Evolutionary conservation across 345 rosid species (phyloP), one percentile per base, ranked within the genome.

Genomic region (Hypericum androsaemum): DNA sequence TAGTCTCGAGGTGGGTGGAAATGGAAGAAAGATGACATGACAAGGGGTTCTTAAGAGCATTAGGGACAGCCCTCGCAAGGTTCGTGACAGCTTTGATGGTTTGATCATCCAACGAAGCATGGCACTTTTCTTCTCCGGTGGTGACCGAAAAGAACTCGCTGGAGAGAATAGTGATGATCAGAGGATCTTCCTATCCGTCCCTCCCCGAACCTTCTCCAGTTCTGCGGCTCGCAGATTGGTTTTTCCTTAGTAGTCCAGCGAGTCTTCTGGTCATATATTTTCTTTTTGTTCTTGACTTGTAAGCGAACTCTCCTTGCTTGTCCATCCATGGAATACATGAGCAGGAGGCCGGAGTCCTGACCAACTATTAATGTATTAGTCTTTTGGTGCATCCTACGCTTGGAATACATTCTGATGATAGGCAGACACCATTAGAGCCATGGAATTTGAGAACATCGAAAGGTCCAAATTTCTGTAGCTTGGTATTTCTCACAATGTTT

Each of bases 1-100:
- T 70, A 78, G 86, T 52, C 95, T 85, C 6, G 89, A 82, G 69
- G 95, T 85, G n/a, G 84, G 95, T 41, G 95, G 95, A 14, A 82
- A 76, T 5, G 89, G 86, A 39, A 75, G 89, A 75, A 82, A 82
- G 73, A 58, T 79, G 84, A 70, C 56, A 37, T 84, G 86, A 82
- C 88, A 81, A 70, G 89, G 94, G 39, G 86, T 84, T 41, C 94
- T 88, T 0, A 62, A 88, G 63, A 84, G 94, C 77, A 74, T 81
- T 56, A 60, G 89, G 59, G 95, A 85, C 66, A 74, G 86, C 69
- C 89, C 82, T 49, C 59, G 81, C 37, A 78, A 85, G 69, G 95
- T 85, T 41, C 89, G 89, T 0, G 95, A 82, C 65, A 82, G 95
- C 52, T 85, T 77, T 12, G 95, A 85, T 12, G 95, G 95, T 13